Evolutionary conservation across 345 rosid species (phyloP).

Genomic region (Melaleuca alternifolia): DNA sequence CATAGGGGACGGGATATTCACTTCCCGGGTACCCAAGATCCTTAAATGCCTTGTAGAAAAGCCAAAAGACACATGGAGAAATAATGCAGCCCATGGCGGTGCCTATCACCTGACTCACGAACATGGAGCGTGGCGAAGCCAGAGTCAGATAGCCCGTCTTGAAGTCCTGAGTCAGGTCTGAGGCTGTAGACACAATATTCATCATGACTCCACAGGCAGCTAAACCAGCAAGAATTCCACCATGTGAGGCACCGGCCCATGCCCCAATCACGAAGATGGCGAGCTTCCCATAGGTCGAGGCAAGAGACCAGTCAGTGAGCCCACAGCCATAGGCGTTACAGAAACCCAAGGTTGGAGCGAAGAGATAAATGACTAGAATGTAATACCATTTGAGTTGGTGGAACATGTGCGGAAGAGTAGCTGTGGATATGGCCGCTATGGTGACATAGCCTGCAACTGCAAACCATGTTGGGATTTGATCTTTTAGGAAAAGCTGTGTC

Average conservation of each 20-base stretch:
- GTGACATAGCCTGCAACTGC: not conserved
- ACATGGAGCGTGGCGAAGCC: slow-evolving; percentile 21
- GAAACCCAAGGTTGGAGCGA: slow-evolving; percentile 7
- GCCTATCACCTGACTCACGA: slow-evolving; percentile 16
- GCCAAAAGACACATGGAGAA: slow-evolving; percentile 12
- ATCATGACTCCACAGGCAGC: slow-evolving; percentile 21
- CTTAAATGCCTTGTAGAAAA: slow-evolving; percentile 17
- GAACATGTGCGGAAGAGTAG: slow-evolving; percentile 4
- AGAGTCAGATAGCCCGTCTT: slow-evolving; percentile 17
- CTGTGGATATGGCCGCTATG: not conserved
- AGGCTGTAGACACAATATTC: slow-evolving; percentile 18
- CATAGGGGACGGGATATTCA: not conserved
- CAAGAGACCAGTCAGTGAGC: slow-evolving; percentile 14
- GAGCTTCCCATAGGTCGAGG: slow-evolving; percentile 7
- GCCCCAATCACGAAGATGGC: slow-evolving; percentile 13
- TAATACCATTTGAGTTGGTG: slow-evolving; percentile 16
- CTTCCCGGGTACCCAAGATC: not conserved
- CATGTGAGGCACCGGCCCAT: slow-evolving; percentile 12
- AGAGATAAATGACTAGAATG: slow-evolving; percentile 10
- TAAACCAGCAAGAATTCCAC: slow-evolving; percentile 14
- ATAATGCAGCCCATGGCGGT: slow-evolving; percentile 20
- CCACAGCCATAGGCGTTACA: slow-evolving; percentile 24
- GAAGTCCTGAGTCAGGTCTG: slow-evolving; percentile 15
- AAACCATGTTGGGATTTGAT: slow-evolving; percentile 12
- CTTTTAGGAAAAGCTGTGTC: slow-evolving; percentile 6